Conservation (phyloP, 306 rosid genomes). For the Argentina anserina region DNA sequence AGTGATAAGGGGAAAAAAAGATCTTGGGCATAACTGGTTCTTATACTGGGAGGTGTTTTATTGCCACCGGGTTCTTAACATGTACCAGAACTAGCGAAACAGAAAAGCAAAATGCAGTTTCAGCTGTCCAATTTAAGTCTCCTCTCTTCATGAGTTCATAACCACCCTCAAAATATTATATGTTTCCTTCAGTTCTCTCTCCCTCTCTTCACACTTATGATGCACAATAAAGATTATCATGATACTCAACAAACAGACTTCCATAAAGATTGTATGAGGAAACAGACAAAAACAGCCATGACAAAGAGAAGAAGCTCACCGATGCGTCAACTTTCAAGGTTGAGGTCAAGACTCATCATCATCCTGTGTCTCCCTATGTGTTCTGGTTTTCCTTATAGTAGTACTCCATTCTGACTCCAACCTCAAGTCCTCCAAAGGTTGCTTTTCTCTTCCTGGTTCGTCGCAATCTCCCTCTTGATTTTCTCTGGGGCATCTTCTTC, state of each 20-base stretch:
- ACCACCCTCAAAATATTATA: background rate
- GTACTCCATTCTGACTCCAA: constrained; percentile 20
- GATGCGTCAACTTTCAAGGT: background rate
- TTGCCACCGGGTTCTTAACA: background rate
- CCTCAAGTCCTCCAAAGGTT: constrained; percentile 23
- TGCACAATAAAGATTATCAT: background rate
- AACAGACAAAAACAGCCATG: constrained; percentile 13
- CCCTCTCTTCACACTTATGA: background rate
- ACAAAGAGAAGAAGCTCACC: constrained; percentile 21
- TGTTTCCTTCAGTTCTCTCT: constrained; percentile 1
- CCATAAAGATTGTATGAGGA: background rate
- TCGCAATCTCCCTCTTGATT: constrained; percentile 25
- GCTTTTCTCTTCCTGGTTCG: constrained; percentile 22
- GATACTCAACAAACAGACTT: background rate
- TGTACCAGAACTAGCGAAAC: constrained; percentile 11
- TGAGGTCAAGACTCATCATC: constrained; percentile 7
- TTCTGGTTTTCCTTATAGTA: constrained; percentile 20
- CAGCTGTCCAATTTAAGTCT: background rate
- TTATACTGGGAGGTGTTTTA: background rate
- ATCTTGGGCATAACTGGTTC: background rate
- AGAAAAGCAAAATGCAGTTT: constrained; percentile 9
- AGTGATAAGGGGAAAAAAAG: background rate
- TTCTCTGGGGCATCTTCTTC: constrained; percentile 27
- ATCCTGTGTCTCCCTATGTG: constrained; percentile 1
- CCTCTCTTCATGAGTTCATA: background rate